These are phyloP conservation scores for Magnolia changhungtana DNA, from an alignment of 164 flowering plant species.

Conservation along the genomic window DNA sequence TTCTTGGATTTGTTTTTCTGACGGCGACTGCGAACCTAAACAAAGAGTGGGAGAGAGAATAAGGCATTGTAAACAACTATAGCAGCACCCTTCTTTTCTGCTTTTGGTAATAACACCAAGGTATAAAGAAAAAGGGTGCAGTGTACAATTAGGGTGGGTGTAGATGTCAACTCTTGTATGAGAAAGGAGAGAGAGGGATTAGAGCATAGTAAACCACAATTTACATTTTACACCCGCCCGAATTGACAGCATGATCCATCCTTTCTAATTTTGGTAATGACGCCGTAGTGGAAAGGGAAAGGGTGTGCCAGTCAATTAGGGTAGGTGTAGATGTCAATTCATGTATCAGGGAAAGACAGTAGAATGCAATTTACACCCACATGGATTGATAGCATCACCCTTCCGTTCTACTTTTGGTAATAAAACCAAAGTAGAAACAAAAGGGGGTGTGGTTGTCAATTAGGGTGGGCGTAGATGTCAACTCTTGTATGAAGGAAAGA, in stretches of 20 bases:
- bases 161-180: not conserved
- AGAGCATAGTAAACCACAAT: not conserved
- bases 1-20: conserved; percentile 57
- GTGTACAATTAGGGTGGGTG: not conserved
- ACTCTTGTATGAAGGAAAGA: not conserved
- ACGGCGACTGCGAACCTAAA: conserved; percentile 2
- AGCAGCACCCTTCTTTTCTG: not conserved
- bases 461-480: not conserved
- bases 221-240: not conserved
- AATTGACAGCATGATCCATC: not conserved
- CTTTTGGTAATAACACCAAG: not conserved
- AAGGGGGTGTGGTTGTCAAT: not conserved
- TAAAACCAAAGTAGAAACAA: not conserved
- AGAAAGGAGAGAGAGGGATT: not conserved
- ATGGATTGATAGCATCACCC: not conserved
- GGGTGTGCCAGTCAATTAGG: not conserved
- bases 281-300: not conserved
- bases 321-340: not conserved
- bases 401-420: not conserved
- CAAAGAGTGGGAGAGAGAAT: not conserved
- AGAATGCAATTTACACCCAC: not conserved
- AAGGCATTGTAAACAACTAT: not conserved
- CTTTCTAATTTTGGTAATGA: not conserved
- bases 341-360: not conserved
- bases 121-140: not conserved